phyloP scores from a whole-genome alignment of 805 yeast species.

The Metschnikowia similis region DNA sequence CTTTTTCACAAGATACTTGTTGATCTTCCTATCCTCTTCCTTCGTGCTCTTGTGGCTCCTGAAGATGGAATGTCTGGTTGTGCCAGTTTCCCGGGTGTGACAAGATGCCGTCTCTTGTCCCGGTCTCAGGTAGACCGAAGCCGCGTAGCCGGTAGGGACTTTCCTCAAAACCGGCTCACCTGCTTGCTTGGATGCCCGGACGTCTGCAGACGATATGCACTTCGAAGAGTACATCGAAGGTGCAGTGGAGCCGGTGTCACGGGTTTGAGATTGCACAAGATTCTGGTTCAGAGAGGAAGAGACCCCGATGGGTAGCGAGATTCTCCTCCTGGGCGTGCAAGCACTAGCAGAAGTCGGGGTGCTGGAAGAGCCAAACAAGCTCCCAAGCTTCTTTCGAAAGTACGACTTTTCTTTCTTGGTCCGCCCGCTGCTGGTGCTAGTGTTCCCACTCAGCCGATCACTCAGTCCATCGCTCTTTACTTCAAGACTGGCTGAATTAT shows the following conservation, averaged over 20 bases:
- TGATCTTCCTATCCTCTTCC: constrained; percentile 12
- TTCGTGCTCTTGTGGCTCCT: neutral
- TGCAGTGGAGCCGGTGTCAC: constrained; percentile 5
- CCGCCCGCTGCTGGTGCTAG: neutral
- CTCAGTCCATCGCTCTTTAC: neutral
- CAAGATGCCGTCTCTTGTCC: constrained; percentile 2
- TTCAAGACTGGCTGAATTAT: neutral
- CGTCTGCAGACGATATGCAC: constrained; percentile 14
- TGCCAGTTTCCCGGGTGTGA: neutral
- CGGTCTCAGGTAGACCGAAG: constrained; percentile 9
- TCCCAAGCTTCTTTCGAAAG: constrained; percentile 12
- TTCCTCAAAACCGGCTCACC: neutral
- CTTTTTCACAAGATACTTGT: constrained; percentile 25
- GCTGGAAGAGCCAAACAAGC: constrained; percentile 8
- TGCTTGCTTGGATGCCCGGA: constrained; percentile 5
- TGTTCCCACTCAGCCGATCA: neutral
- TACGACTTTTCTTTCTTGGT: constrained; percentile 4
- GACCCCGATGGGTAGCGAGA: constrained; percentile 9
- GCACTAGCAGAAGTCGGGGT: constrained; percentile 1
- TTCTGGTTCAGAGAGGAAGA: constrained; percentile 1
- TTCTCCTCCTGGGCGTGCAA: neutral
- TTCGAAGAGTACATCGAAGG: constrained; percentile 7
- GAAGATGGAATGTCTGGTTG: neutral
- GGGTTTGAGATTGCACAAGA: neutral
- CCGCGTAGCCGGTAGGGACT: constrained; percentile 7